phyloP scores from a whole-genome alignment of 78 protist species.

The Emiliania huxleyi region DNA sequence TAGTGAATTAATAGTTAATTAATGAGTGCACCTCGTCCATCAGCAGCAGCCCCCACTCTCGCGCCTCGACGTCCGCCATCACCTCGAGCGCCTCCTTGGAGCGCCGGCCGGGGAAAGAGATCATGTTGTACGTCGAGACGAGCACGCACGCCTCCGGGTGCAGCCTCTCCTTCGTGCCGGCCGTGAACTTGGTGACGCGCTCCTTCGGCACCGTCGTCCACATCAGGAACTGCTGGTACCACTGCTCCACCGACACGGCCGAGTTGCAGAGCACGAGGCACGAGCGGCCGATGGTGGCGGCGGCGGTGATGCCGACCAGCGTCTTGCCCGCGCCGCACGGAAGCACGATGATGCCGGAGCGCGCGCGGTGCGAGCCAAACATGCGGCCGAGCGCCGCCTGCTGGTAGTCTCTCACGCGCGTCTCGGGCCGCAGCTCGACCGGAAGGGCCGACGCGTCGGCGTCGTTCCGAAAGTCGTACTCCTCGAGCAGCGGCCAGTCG shows the following conservation, averaged over 20 bases:
- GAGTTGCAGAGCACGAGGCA: conserved; percentile 85
- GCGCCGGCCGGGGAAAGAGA: conserved; percentile 74
- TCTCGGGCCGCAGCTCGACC: conserved; percentile 80
- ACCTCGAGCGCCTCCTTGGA: neutral
- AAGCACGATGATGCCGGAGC: conserved; percentile 94
- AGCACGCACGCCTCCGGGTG: conserved; percentile 47
- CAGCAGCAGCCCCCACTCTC: conserved; percentile 96
- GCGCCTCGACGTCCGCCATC: conserved; percentile 36
- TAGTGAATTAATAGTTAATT: no score
- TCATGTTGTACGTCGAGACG: conserved; percentile 95
- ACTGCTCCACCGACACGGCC: conserved; percentile 90
- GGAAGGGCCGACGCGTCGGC: conserved; percentile 50
- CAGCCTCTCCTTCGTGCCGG: conserved; percentile 60
- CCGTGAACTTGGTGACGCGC: conserved; percentile 73
- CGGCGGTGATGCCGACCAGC: conserved; percentile 93
- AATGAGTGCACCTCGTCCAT: conserved; percentile 95
- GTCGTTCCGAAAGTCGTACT: conserved; percentile 73
- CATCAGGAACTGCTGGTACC: conserved; percentile 81
- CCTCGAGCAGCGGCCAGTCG: conserved; percentile 85
- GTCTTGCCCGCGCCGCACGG: conserved; percentile 99
- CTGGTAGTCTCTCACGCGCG: conserved; percentile 66
- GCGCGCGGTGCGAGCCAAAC: conserved; percentile 92
- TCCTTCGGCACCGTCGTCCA: conserved; percentile 69
- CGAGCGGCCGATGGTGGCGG: conserved; percentile 75
- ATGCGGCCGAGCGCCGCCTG: conserved; percentile 83